Evolutionary conservation across 2,329 filamentous ascomycete genomes (phyloP), one percentile per base, ranked within the genome.

Genomic region (Eutypella sp.): DNA sequence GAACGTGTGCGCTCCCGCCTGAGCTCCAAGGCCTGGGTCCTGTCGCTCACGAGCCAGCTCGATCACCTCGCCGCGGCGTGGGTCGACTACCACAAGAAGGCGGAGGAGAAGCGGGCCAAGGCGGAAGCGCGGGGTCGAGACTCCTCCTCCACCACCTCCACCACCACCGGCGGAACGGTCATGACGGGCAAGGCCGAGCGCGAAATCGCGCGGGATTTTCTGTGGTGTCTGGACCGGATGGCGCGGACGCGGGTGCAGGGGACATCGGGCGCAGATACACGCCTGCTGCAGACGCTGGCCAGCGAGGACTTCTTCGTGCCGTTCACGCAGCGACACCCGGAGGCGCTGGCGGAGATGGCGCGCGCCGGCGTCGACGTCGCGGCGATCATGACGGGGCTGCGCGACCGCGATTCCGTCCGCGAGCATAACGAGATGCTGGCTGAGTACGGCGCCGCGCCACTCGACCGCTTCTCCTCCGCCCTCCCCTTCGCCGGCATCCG

Each of bases 31-130:
- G 61, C 59, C 0, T 51, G 19, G 16, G 46, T 63, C 5, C 47
- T 64, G 1, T 52, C 53, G 2, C 27, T 61, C 1, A 45, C 53
- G 2, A 60, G 55, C 39, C 52, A 53, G 42, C 47, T 63, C 7
- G 61, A 64, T 18, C 50, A 58, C 11, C 49, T 61, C 3, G 56
- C 59, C 2, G 55, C 53, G 2, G 57, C 55, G 3, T 62, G 51
- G 29, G 41, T 58, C 1, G 50, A 59, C 5, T 40, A 48, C 39
- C 18, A 41, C n/a, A 42, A 25, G 39, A 22, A 43, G 22, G 37
- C 22, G 25, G 20, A 24, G 27, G 33, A 40, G 3, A n/a, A n/a
- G n/a, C n/a, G n/a, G n/a, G n/a, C n/a, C n/a, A n/a, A n/a, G n/a
- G n/a, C n/a, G n/a, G n/a, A n/a, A n/a, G n/a, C n/a, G n/a, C n/a